A percentile compares a stretch with the other conserved stretches of the same genome.
These are phyloP conservation scores for Salix udensis DNA, from an alignment of 345 rosid species.

Conservation along the genomic window DNA sequence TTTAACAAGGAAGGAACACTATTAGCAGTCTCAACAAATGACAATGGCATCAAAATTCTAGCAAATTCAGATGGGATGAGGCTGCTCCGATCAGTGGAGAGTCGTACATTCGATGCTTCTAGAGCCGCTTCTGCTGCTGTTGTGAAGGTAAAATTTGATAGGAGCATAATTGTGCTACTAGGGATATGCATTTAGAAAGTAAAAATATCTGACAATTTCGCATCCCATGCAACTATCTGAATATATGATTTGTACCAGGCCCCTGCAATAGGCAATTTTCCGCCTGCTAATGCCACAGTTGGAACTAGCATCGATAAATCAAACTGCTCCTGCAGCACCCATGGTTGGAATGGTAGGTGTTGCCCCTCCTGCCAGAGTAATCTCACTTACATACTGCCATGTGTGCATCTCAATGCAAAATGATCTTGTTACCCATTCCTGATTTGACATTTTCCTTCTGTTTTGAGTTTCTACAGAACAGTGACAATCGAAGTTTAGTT, in stretches of 20 bases:
- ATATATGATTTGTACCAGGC: conserved; percentile 34
- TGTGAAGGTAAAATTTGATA: conserved; percentile 46
- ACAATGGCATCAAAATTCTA: conserved; percentile 65
- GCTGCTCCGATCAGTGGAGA: conserved; percentile 61
- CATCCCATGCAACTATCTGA: conserved; percentile 13
- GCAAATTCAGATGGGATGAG: conserved; percentile 75
- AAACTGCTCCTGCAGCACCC: conserved; percentile 47
- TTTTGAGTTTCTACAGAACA: conserved; percentile 41
- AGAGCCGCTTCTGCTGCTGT: conserved; percentile 58
- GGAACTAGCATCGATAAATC: conserved; percentile 54
- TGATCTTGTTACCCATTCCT: not conserved
- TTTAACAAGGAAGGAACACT: conserved; percentile 77
- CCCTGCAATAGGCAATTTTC: conserved; percentile 41
- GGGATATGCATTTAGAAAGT: not conserved
- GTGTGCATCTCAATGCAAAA: not conserved
- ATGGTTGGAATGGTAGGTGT: conserved; percentile 58
- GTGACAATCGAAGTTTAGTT: conserved; percentile 46
- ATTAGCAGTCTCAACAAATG: conserved; percentile 77
- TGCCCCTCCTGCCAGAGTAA: not conserved
- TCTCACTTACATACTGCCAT: not conserved
- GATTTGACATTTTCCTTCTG: not conserved
- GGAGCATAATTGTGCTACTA: not conserved
- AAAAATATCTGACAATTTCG: not conserved
- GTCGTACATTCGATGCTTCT: conserved; percentile 74
- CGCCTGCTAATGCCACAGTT: conserved; percentile 45